These are phyloP conservation scores for Xylariaceae sp. DNA, from an alignment of 2,329 filamentous ascomycete genomes.

Conservation along the genomic window DNA sequence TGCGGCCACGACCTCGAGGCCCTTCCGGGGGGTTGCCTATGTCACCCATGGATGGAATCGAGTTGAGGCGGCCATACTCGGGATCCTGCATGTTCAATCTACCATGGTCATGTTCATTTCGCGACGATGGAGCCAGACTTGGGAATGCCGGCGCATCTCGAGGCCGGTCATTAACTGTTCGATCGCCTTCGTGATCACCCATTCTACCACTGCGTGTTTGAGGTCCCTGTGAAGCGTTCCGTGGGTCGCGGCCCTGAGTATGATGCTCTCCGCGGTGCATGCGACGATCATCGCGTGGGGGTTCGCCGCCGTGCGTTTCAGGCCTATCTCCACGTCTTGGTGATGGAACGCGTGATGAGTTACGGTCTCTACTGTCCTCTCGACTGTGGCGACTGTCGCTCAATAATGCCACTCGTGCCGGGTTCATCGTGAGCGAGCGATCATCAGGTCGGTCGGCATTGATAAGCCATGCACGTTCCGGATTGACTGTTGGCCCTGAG, in stretches of 20 bases:
- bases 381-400: slow-evolving; percentile 39
- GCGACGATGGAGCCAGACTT: slow-evolving; percentile 31
- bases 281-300: slow-evolving; percentile 44
- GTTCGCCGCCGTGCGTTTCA: slow-evolving; percentile 36
- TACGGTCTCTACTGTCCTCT: slow-evolving; percentile 43
- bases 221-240: slow-evolving; percentile 27
- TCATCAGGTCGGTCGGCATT: slow-evolving; percentile 34
- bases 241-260: slow-evolving; percentile 29
- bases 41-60: slow-evolving; percentile 41
- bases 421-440: slow-evolving; percentile 41
- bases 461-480: slow-evolving; percentile 49
- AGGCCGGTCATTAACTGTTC: slow-evolving; percentile 36
- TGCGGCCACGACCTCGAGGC: slow-evolving; percentile 47
- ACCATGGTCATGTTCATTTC: slow-evolving; percentile 46
- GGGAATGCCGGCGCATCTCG: slow-evolving; percentile 39
- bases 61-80: slow-evolving; percentile 58
- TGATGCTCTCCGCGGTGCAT: slow-evolving; percentile 36
- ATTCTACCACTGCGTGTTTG: slow-evolving; percentile 28
- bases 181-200: slow-evolving; percentile 38
- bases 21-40: slow-evolving; percentile 47
- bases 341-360: slow-evolving; percentile 37
- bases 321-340: slow-evolving; percentile 43
- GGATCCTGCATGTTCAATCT: slow-evolving; percentile 52
- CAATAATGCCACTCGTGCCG: slow-evolving; percentile 44
- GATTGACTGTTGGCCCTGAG: slow-evolving; percentile 49